Evolutionary conservation across 1,139 yeast genomes (phyloP), one percentile per base, ranked within the genome.

Genomic region (Scheffersomyces quercinus): DNA sequence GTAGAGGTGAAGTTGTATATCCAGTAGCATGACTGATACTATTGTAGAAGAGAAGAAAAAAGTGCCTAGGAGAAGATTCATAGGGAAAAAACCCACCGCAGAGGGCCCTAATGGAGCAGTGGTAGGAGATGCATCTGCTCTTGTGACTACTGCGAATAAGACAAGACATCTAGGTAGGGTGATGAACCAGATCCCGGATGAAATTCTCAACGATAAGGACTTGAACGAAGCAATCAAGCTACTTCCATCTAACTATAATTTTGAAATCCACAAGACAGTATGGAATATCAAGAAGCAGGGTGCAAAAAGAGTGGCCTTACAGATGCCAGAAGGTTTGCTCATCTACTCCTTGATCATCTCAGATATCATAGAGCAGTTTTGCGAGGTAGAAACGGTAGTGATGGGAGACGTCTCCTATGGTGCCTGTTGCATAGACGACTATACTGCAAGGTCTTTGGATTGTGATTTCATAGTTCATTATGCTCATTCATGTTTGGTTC

Each of bases 321-420:
- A 93, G 59, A 88, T 93, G 96, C 99, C 99, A 1, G 99, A 93
- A 64, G 99, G 99, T 1, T 67, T 93, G 35, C 70, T 93, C 42
- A 86, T 93, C 3, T 93, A 91, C 62, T 84, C 98, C 1, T 76
- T 95, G 49, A 79, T 93, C 36, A 82, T 93, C 14, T 77, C 96
- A 2, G 99, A 93, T 64, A 93, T 93, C 28, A 63, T 93, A 33
- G 97, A 90, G 59, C 97, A 91, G 64, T 91, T 93, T 57, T 90
- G 97, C 59, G 68, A 71, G 5, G 93, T 86, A 40, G 97, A 91
- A 58, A 88, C 93, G 0, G 75, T 95, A 1, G 95, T 93, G 4
- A 95, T 93, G 99, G 99, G 99, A 2, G 99, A 93, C 64, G 99
- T 93, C 0, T 89, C 97, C 0, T 93, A 93, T 58, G 99, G 99